Base-by-base conservation (phyloP, 495 filamentous ascomycete genomes). In the Penicillium pulvis region DNA sequence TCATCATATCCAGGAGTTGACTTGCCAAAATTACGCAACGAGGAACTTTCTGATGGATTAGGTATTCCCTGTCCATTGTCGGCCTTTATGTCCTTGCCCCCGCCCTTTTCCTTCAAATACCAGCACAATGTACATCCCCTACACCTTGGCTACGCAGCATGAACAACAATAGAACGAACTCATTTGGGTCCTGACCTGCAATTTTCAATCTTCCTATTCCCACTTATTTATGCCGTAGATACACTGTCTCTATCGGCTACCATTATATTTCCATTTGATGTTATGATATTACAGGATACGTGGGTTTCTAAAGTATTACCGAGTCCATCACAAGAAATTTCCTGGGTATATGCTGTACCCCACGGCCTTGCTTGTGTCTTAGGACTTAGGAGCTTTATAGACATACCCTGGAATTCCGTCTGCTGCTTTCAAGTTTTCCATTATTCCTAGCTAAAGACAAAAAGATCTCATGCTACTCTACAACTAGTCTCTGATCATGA, bases 111-210 rank as follows among this genome's bases (percentile, higher is more conserved):
- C 35, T 23, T 28, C 17, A 19, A 41, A 55, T 47, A 55, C 53
- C 42, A 31, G n/a, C 26, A 49, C 46, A 42, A 47, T 55, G 53
- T 55, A 55, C 53, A 55, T 44, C 53, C 42, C 28, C 28, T 41
- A 12, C 17, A 14, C 42, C 28, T 30, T 33, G 51, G 35, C 42
- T 46, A 46, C 17, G 28, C 41, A 47, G 42, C 53, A 55, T 46
- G 42, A 55, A 41, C 42, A 35, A 46, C 41, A 43, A 55, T 55
- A 55, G 53, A 55, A 55, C 41, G 17, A 42, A 44, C 16, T 47
- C n/a, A 33, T 33, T 41, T n/a, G 6, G 14, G 24, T 16, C 17
- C 6, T 45, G 28, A 12, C 17, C 26, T 45, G n/a, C 7, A 2
- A 20, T 35, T 12, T 24, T 44, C 39, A 55, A 39, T 46, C 36